These are phyloP conservation scores for Spathaspora sp. DNA, from an alignment of 805 yeast species.

Conservation along the genomic window DNA sequence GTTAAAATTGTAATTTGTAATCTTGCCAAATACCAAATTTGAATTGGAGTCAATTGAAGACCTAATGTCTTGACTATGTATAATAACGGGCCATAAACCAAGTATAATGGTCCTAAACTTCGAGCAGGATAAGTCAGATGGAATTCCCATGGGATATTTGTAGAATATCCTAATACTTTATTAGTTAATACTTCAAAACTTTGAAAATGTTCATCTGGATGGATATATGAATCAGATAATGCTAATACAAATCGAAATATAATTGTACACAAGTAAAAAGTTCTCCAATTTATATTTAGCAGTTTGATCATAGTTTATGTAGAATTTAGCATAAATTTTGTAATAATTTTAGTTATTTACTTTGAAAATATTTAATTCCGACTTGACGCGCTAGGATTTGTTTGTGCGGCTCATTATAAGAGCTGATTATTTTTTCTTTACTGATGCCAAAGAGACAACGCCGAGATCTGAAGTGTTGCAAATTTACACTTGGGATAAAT, in stretches of 20 bases:
- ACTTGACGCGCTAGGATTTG: background rate
- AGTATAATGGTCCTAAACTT: conserved; percentile 64
- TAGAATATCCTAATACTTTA: conserved; percentile 41
- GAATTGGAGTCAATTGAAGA: conserved; percentile 41
- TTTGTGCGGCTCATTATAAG: no score
- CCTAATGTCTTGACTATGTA: conserved; percentile 26
- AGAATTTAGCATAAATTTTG: background rate
- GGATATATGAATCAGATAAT: conserved; percentile 77
- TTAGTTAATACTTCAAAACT: conserved; percentile 69
- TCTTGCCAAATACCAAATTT: conserved; percentile 52
- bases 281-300: conserved; percentile 41
- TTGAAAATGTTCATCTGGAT: conserved; percentile 98
- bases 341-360: no score
- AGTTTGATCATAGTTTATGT: background rate
- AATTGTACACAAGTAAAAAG: conserved; percentile 40
- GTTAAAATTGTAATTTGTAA: conserved; percentile 41
- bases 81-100: conserved; percentile 67
- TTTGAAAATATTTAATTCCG: no score
- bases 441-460: no score
- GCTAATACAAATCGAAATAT: conserved; percentile 54
- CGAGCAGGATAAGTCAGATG: conserved; percentile 53
- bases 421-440: no score
- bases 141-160: conserved; percentile 83
- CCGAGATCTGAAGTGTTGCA: background rate
- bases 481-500: no score